These are phyloP conservation scores for Fonsecaea multimorphosa DNA, from an alignment of 2,329 filamentous ascomycete genomes.

Conservation along the genomic window DNA sequence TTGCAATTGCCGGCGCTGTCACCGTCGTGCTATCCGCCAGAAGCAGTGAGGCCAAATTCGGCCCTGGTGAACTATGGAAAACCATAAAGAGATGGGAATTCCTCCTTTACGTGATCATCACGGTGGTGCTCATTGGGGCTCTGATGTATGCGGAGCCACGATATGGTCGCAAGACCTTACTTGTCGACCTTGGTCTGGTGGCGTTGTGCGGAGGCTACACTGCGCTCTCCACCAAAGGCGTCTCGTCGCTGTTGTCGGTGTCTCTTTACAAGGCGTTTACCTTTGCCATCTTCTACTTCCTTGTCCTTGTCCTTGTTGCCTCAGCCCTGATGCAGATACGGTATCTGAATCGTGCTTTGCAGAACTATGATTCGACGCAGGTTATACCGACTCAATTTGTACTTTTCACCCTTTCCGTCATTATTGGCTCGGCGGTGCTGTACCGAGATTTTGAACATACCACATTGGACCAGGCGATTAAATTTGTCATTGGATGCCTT, in stretches of 20 bases:
- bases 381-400: conserved; percentile 99
- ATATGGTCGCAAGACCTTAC: conserved; percentile 83
- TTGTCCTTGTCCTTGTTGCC: conserved; percentile 77
- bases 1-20: conserved; percentile 86
- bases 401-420: conserved; percentile 92
- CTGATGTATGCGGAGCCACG: conserved; percentile 82
- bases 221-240: conserved; percentile 93
- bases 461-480: conserved; percentile 72
- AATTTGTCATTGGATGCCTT: conserved; percentile 88
- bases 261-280: conserved; percentile 87
- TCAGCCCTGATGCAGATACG: conserved; percentile 97
- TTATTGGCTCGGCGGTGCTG: conserved; percentile 87
- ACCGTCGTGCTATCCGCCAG: conserved; percentile 92
- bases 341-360: conserved; percentile 88
- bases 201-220: conserved; percentile 96
- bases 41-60: conserved; percentile 85
- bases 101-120: conserved; percentile 85
- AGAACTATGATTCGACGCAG: conserved; percentile 94
- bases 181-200: conserved; percentile 92
- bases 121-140: conserved; percentile 71
- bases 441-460: conserved; percentile 95
- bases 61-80: conserved; percentile 86
- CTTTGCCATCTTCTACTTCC: conserved; percentile 87
- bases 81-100: conserved; percentile 89
- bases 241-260: conserved; percentile 91